Evolutionary conservation across 805 yeast genomes (phyloP).

Genomic region (Pichia deserticola): DNA sequence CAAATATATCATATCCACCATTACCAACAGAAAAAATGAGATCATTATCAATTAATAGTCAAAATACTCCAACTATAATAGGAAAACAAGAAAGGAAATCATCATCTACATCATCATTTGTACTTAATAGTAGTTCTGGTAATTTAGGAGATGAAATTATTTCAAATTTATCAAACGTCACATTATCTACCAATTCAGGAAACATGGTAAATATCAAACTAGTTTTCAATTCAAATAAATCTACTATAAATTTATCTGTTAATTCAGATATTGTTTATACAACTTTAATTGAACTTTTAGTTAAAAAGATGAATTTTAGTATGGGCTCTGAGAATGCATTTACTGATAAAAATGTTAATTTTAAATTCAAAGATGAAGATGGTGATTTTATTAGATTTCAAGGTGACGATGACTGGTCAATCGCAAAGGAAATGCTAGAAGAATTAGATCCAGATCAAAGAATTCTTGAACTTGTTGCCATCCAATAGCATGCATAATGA

Average conservation of each 20-base stretch:
- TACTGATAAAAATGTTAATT: conserved; percentile 12
- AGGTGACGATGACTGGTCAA: conserved; percentile 79
- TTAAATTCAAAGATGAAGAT: conserved; percentile 82
- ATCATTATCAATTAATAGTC: conserved; percentile 24
- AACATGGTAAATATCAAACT: conserved; percentile 22
- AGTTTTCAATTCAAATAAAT: conserved; percentile 33
- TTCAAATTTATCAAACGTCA: conserved; percentile 13
- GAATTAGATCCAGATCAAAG: conserved; percentile 41
- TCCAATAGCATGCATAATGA: too few relatives aligned
- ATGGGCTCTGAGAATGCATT: conserved; percentile 40
- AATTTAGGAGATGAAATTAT: conserved; percentile 8
- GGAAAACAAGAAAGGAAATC: conserved; percentile 4
- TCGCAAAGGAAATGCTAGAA: conserved; percentile 67
- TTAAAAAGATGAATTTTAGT: conserved; percentile 45
- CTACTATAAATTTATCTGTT: conserved; percentile 60
- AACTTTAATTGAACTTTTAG: conserved; percentile 36
- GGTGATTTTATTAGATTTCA: conserved; percentile 86
- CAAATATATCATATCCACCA: conserved; percentile 19
- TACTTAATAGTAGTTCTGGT: too few relatives aligned
- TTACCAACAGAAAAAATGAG: conserved; percentile 25
- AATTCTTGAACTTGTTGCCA: conserved; percentile 11
- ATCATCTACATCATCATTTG: conserved; percentile 6
- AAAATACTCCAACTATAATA: neutral
- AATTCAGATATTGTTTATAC: conserved; percentile 26
- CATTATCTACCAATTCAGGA: conserved; percentile 7